A percentile compares a stretch with the other conserved stretches of the same genome.
Conservation (phyloP, 2,329 filamentous ascomycete species). For the Phialocephala sp. region DNA sequence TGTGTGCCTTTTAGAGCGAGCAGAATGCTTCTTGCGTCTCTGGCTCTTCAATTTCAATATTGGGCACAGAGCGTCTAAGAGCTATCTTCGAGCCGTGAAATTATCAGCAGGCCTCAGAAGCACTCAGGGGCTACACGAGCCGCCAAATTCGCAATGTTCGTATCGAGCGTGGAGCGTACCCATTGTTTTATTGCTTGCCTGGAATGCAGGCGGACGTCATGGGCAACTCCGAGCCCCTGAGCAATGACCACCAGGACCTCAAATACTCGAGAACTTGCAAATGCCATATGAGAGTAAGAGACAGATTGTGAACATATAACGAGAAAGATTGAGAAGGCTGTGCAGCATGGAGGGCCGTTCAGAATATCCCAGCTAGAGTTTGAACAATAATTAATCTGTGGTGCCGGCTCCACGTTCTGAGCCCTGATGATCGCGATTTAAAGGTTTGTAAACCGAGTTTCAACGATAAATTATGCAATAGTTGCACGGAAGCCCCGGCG, state of each 20-base stretch:
- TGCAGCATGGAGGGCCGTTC: background rate
- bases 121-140: background rate
- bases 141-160: background rate
- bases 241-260: background rate
- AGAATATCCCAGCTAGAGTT: background rate
- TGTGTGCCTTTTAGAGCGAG: background rate
- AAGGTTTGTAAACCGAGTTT: background rate
- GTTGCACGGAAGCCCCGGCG: conserved; percentile 1
- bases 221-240: background rate
- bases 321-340: conserved; percentile 2
- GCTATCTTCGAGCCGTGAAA: background rate
- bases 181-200: conserved; percentile 4
- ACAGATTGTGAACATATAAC: background rate
- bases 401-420: background rate
- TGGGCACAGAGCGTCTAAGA: conserved; percentile 1
- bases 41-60: background rate
- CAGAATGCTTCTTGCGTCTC: background rate
- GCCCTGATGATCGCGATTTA: background rate
- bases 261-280: background rate
- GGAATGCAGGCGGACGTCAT: conserved; percentile 9
- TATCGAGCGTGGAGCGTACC: background rate
- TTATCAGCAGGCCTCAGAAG: background rate
- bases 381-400: background rate
- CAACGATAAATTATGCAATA: conserved; percentile 12
- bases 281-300: background rate